phyloP scores from a whole-genome alignment of 805 yeast species.

The Barnettozyma sucrosica region DNA sequence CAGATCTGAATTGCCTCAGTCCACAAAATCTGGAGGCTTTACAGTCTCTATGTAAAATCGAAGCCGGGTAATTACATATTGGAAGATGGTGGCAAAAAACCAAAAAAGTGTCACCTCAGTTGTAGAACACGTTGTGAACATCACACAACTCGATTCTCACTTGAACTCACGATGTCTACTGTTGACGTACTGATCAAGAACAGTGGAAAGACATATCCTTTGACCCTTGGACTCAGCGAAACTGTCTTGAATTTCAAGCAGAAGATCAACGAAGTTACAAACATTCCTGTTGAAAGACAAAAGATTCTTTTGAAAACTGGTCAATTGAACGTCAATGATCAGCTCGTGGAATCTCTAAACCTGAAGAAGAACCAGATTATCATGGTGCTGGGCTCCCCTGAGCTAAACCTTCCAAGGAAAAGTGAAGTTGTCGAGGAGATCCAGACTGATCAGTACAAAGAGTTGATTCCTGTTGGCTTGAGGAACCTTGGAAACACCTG shows the following conservation, averaged over 20 bases:
- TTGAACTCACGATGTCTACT: constrained; percentile 5
- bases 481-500: constrained; percentile 96
- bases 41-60: not conserved
- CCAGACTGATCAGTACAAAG: constrained; percentile 35
- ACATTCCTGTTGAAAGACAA: constrained; percentile 85
- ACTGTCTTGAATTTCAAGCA: constrained; percentile 54
- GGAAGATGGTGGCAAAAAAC: not conserved
- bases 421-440: constrained; percentile 65
- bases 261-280: constrained; percentile 66
- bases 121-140: not conserved
- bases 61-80: not conserved
- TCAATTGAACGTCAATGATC: constrained; percentile 64
- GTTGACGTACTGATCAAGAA: constrained; percentile 45
- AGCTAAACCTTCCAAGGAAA: constrained; percentile 46
- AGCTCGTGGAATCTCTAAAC: constrained; percentile 36
- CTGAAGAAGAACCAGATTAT: constrained; percentile 62
- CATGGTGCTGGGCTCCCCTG: constrained; percentile 93
- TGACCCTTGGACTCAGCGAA: constrained; percentile 27
- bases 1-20: constrained; percentile 1
- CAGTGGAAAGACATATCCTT: constrained; percentile 60
- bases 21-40: not conserved
- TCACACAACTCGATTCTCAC: not conserved
- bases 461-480: constrained; percentile 72
- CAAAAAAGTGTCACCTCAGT: not conserved
- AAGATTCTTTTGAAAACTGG: constrained; percentile 88